These are phyloP conservation scores for Asterophora parasitica DNA, from an alignment of 768 basidiomycete genomes.

Conservation along the genomic window DNA sequence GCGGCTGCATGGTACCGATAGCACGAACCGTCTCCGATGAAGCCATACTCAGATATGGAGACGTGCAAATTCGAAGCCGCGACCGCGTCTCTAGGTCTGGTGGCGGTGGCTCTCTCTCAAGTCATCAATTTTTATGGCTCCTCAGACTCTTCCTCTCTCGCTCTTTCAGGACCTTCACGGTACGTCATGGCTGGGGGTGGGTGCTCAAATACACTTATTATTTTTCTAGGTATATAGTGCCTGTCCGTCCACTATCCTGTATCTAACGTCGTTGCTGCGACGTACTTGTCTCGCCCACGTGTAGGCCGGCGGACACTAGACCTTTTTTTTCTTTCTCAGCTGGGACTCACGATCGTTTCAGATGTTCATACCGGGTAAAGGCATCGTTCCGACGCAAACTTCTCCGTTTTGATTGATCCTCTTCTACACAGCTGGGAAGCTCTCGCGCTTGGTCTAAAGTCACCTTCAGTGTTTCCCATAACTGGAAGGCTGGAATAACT, in stretches of 20 bases:
- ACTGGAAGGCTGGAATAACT: constrained; percentile 63
- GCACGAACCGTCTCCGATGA: not conserved
- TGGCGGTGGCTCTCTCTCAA: too few species aligned
- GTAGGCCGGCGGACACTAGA: constrained; percentile 35
- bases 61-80: too few species aligned
- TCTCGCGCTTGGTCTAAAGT: constrained; percentile 29
- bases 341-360: constrained; percentile 15
- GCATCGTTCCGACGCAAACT: not conserved
- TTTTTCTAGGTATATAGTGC: constrained; percentile 43
- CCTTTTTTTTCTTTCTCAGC: not conserved
- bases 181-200: constrained; percentile 12
- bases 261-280: not conserved
- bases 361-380: constrained; percentile 53
- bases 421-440: constrained; percentile 36
- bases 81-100: too few species aligned
- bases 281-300: not conserved
- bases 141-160: constrained; percentile 12
- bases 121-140: too few species aligned
- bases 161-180: constrained; percentile 47
- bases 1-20: not conserved
- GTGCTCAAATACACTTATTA: not conserved
- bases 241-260: constrained; percentile 71
- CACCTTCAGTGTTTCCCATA: constrained; percentile 51
- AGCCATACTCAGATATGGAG: too few species aligned
- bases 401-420: not conserved